Base-by-base conservation (phyloP, 192 early-diverging fungal species). In the Spizellomyces punctatus region DNA sequence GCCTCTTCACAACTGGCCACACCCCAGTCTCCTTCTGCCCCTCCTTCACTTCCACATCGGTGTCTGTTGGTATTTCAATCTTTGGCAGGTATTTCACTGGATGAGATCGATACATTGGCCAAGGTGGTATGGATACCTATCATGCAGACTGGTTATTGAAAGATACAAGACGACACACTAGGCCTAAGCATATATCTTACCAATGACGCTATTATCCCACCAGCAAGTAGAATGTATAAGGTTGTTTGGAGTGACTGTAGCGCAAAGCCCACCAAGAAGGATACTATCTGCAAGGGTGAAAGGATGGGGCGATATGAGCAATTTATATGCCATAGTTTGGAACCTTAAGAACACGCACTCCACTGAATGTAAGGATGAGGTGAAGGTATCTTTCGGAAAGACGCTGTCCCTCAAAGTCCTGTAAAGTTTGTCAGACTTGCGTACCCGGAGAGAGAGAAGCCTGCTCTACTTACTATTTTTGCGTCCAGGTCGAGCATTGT, bases 101-200 rank as follows among this genome's bases (percentile, higher is more conserved):
- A 54, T 54, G 50, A n/a, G 50, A 54, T 19, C 50, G 50, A 54
- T n/a, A 54, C 50, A 54, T 54, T 54, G 50, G 50, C 50, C 50
- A 54, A 54, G 50, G 14, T 19, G 50, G 50, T 54, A 54, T 19
- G 17, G 14, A 54, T n/a, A 54, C 17, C 50, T 54, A 54, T 0
- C 14, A 54, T 19, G 12, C 50, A 54, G 50, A 2, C 0, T 19
- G 17, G 17, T 54, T 4, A 54, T n/a, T 54, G 14, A n/a, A n/a
- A 2, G 17, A 19, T 19, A 12, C 50, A 12, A 54, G 1, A 0
- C 17, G 1, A 54, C 17, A 54, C 12, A 54, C n/a, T n/a, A n/a
- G n/a, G 4, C 50, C 2, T 54, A 54, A 12, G 17, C 50, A 10
- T 52, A 9, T 54, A 2, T n/a, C 12, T 54, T 54, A 54, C 50